phyloP scores from a whole-genome alignment of 768 basidiomycete species.

The Xerocomus potaroensis region DNA sequence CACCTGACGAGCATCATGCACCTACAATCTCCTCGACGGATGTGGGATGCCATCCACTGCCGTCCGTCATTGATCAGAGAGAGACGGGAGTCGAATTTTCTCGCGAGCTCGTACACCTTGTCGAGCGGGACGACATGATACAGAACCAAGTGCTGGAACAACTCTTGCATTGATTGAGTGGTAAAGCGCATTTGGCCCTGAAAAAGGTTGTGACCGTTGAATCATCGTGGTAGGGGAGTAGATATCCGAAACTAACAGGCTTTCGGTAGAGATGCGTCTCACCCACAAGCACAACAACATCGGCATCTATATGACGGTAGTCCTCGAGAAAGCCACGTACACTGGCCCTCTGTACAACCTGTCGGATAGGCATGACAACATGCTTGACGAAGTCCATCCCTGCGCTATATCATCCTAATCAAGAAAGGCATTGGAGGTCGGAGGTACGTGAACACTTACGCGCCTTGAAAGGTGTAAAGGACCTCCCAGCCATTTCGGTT shows the following conservation, averaged over 20 bases:
- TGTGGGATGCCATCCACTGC: conserved; percentile 36
- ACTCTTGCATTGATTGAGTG: conserved; percentile 12
- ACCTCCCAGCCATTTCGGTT: conserved; percentile 35
- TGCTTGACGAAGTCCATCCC: conserved; percentile 40
- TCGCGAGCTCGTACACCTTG: conserved; percentile 22
- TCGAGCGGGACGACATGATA: conserved; percentile 24
- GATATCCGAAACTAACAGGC: conserved; percentile 13
- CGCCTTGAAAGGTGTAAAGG: conserved; percentile 37
- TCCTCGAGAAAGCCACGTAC: conserved; percentile 39
- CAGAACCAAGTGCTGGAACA: conserved; percentile 22
- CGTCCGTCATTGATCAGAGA: conserved; percentile 25
- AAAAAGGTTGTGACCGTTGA: not conserved
- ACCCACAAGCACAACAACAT: conserved; percentile 38
- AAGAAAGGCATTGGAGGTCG: not conserved
- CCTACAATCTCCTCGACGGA: conserved; percentile 39
- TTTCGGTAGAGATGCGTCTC: conserved; percentile 34
- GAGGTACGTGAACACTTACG: conserved; percentile 29
- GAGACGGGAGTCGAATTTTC: conserved; percentile 20
- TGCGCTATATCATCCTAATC: conserved; percentile 20
- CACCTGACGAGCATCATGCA: not conserved
- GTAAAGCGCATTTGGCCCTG: conserved; percentile 28
- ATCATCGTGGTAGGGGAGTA: not conserved
- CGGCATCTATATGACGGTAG: conserved; percentile 28
- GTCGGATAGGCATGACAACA: conserved; percentile 32
- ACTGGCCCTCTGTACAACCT: conserved; percentile 31